A percentile compares a stretch with the other conserved stretches of the same genome.
Evolutionary conservation across 169 alveolate species (phyloP).

Genomic region (Plasmodium malariae): DNA sequence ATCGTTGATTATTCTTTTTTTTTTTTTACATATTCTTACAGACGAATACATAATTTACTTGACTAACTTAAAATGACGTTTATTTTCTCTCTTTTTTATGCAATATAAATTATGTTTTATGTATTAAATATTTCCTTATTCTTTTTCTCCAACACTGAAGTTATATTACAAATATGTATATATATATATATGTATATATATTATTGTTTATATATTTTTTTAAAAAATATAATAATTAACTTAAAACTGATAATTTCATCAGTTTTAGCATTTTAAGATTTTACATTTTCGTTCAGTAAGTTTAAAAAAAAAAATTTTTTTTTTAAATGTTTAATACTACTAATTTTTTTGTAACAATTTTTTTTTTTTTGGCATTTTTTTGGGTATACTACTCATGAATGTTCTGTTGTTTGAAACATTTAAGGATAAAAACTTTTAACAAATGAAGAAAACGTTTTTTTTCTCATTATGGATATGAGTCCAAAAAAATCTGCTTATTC

Average conservation of each 20-base stretch:
- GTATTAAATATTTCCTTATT: not conserved
- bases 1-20: not conserved
- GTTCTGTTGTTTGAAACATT: not conserved
- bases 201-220: too few species aligned
- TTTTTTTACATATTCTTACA: not conserved
- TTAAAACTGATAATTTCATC: not conserved
- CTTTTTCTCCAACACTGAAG: not conserved
- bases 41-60: not conserved
- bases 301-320: not conserved
- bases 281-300: not conserved
- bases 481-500: slow-evolving; percentile 58
- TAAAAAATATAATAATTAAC: not conserved
- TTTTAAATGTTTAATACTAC: not conserved
- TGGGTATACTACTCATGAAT: not conserved
- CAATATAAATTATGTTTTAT: not conserved
- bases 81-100: not conserved
- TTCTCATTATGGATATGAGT: slow-evolving; percentile 27
- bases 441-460: slow-evolving; percentile 17
- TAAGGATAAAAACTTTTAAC: not conserved
- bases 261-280: not conserved
- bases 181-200: too few species aligned
- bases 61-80: not conserved
- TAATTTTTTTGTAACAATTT: not conserved
- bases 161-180: too few species aligned
- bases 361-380: slow-evolving; percentile 22